These are phyloP conservation scores for Beta macrorhiza DNA, from an alignment of 179 eudicot species.

Conservation along the genomic window DNA sequence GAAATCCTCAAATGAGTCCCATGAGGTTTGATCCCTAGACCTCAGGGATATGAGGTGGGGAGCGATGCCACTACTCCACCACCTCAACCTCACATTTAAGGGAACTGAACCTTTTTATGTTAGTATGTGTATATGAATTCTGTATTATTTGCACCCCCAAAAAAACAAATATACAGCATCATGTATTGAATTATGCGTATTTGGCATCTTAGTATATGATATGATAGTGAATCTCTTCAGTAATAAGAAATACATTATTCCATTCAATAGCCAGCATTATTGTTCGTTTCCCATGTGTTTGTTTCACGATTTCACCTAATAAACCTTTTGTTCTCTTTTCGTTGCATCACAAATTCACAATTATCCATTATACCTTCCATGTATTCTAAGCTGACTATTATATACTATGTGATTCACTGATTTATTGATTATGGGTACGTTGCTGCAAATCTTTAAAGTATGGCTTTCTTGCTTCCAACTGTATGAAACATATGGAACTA, in stretches of 20 bases:
- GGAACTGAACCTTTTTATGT: too few relatives aligned
- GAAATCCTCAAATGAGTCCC: too few relatives aligned
- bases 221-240: neutral
- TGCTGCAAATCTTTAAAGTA: neutral
- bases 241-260: neutral
- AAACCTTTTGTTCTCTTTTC: neutral
- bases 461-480: neutral
- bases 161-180: neutral
- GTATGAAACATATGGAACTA: neutral
- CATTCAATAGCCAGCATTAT: neutral
- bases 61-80: too few relatives aligned
- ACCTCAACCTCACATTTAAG: too few relatives aligned
- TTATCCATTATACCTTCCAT: neutral
- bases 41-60: too few relatives aligned
- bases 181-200: neutral
- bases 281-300: constrained; percentile 8
- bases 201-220: neutral
- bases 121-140: too few relatives aligned
- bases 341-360: constrained; percentile 3
- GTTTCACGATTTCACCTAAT: constrained; percentile 8
- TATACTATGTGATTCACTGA: neutral
- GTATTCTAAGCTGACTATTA: neutral
- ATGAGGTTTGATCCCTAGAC: too few relatives aligned
- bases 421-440: neutral
- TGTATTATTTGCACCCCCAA: too few relatives aligned